A percentile compares a stretch with the other conserved stretches of the same genome.
Conservation (phyloP, 441 rosid species). For the Capsella rubella region DNA sequence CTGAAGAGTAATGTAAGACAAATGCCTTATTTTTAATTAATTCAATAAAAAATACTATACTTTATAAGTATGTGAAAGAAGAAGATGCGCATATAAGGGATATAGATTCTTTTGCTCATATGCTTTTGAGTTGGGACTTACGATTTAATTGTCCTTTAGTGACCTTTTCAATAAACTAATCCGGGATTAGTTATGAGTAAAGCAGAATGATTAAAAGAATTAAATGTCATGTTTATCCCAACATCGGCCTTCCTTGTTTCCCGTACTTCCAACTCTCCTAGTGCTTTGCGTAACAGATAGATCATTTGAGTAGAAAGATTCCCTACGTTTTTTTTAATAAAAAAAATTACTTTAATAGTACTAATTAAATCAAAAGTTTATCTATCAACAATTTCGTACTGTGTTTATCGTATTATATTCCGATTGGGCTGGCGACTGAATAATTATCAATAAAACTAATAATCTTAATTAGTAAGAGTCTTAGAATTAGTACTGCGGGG, state of each 20-base stretch:
- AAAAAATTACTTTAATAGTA: background rate
- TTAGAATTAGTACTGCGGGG: background rate
- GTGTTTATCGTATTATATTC: constrained; percentile 6
- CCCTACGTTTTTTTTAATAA: constrained; percentile 40
- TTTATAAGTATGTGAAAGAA: constrained; percentile 17
- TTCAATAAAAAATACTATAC: background rate
- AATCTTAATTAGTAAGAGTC: constrained; percentile 1
- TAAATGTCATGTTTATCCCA: constrained; percentile 49
- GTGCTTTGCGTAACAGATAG: constrained; percentile 44
- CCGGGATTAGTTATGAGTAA: constrained; percentile 32
- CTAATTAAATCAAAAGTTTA: constrained; percentile 24
- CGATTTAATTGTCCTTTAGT: constrained; percentile 30
- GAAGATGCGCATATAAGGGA: constrained; percentile 37
- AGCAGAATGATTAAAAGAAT: constrained; percentile 36
- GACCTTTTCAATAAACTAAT: constrained; percentile 26
- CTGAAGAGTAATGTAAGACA: too few species aligned
- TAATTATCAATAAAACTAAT: constrained; percentile 19
- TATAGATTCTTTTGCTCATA: constrained; percentile 39
- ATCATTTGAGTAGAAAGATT: constrained; percentile 39
- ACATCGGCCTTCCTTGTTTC: constrained; percentile 49
- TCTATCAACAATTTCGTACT: constrained; percentile 9
- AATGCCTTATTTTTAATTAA: too few species aligned
- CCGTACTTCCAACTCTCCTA: constrained; percentile 43
- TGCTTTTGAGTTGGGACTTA: constrained; percentile 46
- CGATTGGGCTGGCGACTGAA: constrained; percentile 25